phyloP scores from a whole-genome alignment of 768 basidiomycete species.

The Candolleomyces aberdarensis region DNA sequence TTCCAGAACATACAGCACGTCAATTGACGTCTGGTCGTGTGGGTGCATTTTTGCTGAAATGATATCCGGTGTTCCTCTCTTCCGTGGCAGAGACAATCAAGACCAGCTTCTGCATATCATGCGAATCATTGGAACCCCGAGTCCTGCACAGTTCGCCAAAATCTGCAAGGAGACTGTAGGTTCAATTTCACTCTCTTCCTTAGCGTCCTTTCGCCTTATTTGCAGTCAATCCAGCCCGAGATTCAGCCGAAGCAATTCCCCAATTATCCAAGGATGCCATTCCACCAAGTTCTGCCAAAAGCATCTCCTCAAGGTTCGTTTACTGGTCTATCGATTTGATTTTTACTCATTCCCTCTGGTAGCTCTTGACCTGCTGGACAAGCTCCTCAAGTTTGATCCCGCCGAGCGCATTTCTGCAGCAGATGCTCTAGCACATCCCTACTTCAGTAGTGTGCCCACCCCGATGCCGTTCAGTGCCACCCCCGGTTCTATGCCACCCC shows the following conservation, averaged over 20 bases:
- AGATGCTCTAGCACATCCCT: slow-evolving; percentile 89
- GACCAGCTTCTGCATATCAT: slow-evolving; percentile 98
- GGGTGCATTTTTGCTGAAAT: slow-evolving; percentile 99
- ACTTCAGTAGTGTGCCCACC: slow-evolving; percentile 66
- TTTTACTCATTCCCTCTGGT: slow-evolving; percentile 12
- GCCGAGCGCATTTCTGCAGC: slow-evolving; percentile 86
- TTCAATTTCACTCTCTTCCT: slow-evolving; percentile 7
- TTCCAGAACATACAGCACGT: slow-evolving; percentile 95
- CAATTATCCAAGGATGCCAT: slow-evolving; percentile 80
- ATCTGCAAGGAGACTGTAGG: slow-evolving; percentile 87
- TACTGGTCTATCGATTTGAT: background rate
- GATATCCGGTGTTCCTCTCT: slow-evolving; percentile 96
- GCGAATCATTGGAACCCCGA: slow-evolving; percentile 94
- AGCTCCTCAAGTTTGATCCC: slow-evolving; percentile 94
- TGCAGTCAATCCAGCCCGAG: slow-evolving; percentile 58
- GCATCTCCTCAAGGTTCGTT: slow-evolving; percentile 74
- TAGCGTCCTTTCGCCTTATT: background rate
- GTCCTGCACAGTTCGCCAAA: slow-evolving; percentile 82
- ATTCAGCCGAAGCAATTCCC: slow-evolving; percentile 82
- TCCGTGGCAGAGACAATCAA: slow-evolving; percentile 94
- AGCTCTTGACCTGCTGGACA: slow-evolving; percentile 93
- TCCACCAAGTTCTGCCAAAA: slow-evolving; percentile 79
- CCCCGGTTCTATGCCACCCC: slow-evolving; percentile 63
- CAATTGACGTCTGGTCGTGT: slow-evolving; percentile 98
- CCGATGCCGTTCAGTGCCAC: slow-evolving; percentile 39